Evolutionary conservation across 257 asterid genomes (phyloP), one percentile per base, ranked within the genome.

Genomic region (Catharanthus roseus): DNA sequence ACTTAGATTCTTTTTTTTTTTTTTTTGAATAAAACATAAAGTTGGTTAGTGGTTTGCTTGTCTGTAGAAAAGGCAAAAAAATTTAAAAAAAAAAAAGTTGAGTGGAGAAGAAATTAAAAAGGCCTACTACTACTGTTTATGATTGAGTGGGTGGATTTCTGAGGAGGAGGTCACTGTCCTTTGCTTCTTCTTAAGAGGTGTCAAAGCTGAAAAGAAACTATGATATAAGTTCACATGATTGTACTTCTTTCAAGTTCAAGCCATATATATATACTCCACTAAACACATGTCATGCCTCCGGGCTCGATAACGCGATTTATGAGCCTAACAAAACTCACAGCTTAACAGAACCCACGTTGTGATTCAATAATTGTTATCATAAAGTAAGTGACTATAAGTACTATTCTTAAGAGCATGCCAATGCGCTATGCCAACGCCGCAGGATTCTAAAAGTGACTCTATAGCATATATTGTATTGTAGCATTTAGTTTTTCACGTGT

Each of bases 1-100:
- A 66, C 56, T 66, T 50, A 60, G 68, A 33, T 74, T 56, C 77
- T n/a, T n/a, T n/a, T n/a, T n/a, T n/a, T n/a, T n/a, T n/a, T n/a
- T n/a, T n/a, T n/a, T n/a, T 11, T 67, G 54, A 76, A 65, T 16
- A 18, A n/a, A 65, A 51, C 70, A 36, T 9, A 34, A 62, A 69
- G 6, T 15, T 18, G 44, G 19, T 31, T n/a, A 56, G 18, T 44
- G 69, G 23, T 47, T 73, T 74, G 73, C 57, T 50, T 24, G 72
- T 28, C 41, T 38, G 77, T 67, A 50, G 45, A 26, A 53, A 75
- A 75, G 61, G 26, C 9, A 49, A 44, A 57, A 44, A 50, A 49
- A 49, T 53, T 63, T 60, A 34, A 8, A 28, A 70, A 65, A 26
- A 60, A 16, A 19, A 33, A 3, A n/a, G 54, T 26, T 54, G n/a